Base-by-base conservation (phyloP, 176 grass and related monocot genomes). In the Tillandsia leiboldiana region DNA sequence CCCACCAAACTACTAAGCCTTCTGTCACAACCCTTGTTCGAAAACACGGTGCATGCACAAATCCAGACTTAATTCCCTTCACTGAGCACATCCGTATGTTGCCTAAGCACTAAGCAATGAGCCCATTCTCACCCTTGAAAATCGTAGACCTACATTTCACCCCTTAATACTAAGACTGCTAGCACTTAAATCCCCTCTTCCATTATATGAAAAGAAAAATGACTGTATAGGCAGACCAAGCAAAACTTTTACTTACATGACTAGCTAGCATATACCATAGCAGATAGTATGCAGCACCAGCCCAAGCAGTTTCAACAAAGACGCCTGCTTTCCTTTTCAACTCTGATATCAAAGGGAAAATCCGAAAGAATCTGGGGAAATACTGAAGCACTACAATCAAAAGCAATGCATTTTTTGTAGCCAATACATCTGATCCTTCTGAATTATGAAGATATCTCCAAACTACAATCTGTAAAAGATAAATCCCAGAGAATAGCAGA, bases 271-370 rank as follows among this genome's bases (percentile, higher is more conserved):
- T 97, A 85, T 87, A 97, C 86, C 93, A 92, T 42, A 97, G 63
- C 51, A 97, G 86, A 83, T 92, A 97, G 61, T 97, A 97, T 17
- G 86, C 89, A 81, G 89, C 93, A 85, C 93, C 93, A 70, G 89
- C 89, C 93, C 89, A 97, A 51, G 84, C 86, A 66, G 86, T 87
- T 79, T 97, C 93, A 62, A 91, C 88, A 72, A 97, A 97, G 64
- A 97, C 93, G 76, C 93, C 93, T 77, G 88, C 86, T 65, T 73
- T 90, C 73, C 89, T 89, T 90, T 97, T 90, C 49, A 97, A 54
- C 66, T 97, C 93, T 59, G 10, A 81, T 52, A 66, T 97, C 72
- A 92, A 82, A 27, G 84, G 86, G 59, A 87, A 79, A 85, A 92
- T 87, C 26, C 89, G 84, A 12, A 78, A 67, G 64, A 97, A 79